phyloP scores from a whole-genome alignment of 2,329 filamentous ascomycete species.

The Gremmenia infestans region DNA sequence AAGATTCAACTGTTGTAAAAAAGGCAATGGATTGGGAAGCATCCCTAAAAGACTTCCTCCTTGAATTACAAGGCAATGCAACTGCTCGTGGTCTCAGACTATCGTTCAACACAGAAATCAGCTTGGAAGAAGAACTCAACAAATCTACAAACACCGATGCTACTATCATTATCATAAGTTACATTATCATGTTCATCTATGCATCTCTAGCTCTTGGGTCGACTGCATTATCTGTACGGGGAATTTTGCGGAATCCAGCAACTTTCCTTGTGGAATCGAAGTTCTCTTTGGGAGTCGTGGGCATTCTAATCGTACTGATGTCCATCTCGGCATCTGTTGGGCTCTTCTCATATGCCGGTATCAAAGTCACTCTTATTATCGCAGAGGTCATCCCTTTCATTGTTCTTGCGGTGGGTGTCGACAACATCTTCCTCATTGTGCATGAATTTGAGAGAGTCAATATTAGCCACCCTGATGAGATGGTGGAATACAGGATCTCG shows the following conservation, averaged over 20 bases:
- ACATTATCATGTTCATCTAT: constrained; percentile 98
- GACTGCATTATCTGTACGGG: constrained; percentile 70
- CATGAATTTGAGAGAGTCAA: constrained; percentile 98
- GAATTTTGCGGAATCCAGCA: constrained; percentile 75
- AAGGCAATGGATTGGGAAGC: constrained; percentile 87
- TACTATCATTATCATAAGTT: constrained; percentile 93
- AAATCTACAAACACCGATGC: constrained; percentile 98
- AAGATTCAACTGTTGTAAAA: constrained; percentile 64
- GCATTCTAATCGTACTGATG: constrained; percentile 94
- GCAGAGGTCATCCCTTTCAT: constrained; percentile 98
- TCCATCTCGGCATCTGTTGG: constrained; percentile 94
- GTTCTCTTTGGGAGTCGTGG: constrained; percentile 89
- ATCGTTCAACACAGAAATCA: constrained; percentile 94
- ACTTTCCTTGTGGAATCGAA: constrained; percentile 91
- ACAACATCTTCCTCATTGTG: constrained; percentile 98
- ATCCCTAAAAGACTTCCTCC: constrained; percentile 66
- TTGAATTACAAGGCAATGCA: constrained; percentile 78
- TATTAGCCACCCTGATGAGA: constrained; percentile 80
- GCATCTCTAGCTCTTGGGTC: constrained; percentile 90
- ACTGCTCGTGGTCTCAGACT: constrained; percentile 71
- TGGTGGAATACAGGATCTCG: constrained; percentile 79
- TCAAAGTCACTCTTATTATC: constrained; percentile 96
- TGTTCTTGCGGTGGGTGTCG: constrained; percentile 90
- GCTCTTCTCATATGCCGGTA: constrained; percentile 82
- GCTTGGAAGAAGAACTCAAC: constrained; percentile 90